These are phyloP conservation scores for Craterostigma plantagineum DNA, from an alignment of 257 asterid species.

Conservation along the genomic window DNA sequence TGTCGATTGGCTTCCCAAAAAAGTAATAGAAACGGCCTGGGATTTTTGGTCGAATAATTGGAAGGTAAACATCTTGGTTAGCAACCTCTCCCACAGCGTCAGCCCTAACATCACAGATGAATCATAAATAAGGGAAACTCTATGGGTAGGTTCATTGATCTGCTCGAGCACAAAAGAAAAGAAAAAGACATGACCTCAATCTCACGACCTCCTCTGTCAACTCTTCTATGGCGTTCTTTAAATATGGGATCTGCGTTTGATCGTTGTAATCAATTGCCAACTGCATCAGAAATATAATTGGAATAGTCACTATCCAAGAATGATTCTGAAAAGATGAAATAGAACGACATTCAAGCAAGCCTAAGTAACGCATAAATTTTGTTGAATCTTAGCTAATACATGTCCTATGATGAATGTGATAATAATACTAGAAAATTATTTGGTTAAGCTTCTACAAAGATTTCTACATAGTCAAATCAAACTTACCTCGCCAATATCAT, in stretches of 20 bases:
- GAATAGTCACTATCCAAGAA: too few species aligned
- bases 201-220: conserved; percentile 38
- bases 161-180: not conserved
- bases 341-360: too few species aligned
- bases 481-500: conserved; percentile 62
- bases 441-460: not conserved
- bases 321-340: too few species aligned
- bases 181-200: conserved; percentile 38
- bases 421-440: too few species aligned
- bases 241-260: conserved; percentile 42
- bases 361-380: too few species aligned
- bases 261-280: conserved; percentile 62
- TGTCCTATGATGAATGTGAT: too few species aligned
- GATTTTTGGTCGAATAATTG: conserved; percentile 46
- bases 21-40: conserved; percentile 78
- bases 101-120: too few species aligned
- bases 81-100: conserved; percentile 43
- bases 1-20: conserved; percentile 83
- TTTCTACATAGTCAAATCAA: not conserved
- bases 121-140: too few species aligned
- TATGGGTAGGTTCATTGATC: not conserved
- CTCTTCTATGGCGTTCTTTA: conserved; percentile 28
- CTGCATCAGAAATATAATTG: conserved; percentile 15
- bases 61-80: conserved; percentile 67
- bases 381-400: too few species aligned